Conservation (phyloP, 1,284 basidiomycete species). For the Pseudozyma tsukubaensis region DNA sequence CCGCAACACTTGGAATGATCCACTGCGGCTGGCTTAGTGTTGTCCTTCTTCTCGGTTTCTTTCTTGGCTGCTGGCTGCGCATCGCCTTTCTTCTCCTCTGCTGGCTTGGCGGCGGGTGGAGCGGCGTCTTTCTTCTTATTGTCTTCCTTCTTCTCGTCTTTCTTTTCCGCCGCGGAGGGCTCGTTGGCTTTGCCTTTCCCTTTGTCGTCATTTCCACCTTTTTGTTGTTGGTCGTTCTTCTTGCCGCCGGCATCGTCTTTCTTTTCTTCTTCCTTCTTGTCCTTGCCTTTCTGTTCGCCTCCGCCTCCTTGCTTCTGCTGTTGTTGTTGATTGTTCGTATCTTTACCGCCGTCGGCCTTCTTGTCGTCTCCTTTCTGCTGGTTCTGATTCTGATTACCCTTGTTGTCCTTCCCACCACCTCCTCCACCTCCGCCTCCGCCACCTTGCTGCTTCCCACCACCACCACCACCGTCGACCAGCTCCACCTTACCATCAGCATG, state of each 20-base stretch:
- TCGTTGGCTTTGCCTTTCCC: slow-evolving; percentile 4
- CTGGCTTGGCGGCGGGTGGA: slow-evolving; percentile 1
- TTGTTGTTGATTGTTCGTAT: background rate
- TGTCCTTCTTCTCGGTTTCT: slow-evolving; percentile 3
- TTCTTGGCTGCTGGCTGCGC: slow-evolving; percentile 8
- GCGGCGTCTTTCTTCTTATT: slow-evolving; percentile 14
- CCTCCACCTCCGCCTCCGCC: background rate
- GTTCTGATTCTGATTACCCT: slow-evolving; percentile 3
- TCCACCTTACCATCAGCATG: slow-evolving; percentile 30
- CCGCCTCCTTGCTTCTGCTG: background rate
- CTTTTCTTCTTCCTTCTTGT: slow-evolving; percentile 13
- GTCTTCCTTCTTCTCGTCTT: slow-evolving; percentile 4
- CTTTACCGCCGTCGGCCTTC: background rate
- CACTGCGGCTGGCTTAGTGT: background rate
- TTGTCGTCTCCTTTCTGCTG: background rate
- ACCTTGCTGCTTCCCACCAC: background rate
- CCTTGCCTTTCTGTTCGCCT: slow-evolving; percentile 2
- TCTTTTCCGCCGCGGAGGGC: background rate
- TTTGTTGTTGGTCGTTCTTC: background rate
- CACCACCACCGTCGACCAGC: slow-evolving; percentile 17
- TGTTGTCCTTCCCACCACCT: background rate
- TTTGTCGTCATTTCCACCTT: background rate
- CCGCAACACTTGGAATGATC: background rate
- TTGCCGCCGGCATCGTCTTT: slow-evolving; percentile 2
- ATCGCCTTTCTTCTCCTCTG: slow-evolving; percentile 10